phyloP scores from a whole-genome alignment of 345 rosid genomes.

The Gossypium arboreum region DNA sequence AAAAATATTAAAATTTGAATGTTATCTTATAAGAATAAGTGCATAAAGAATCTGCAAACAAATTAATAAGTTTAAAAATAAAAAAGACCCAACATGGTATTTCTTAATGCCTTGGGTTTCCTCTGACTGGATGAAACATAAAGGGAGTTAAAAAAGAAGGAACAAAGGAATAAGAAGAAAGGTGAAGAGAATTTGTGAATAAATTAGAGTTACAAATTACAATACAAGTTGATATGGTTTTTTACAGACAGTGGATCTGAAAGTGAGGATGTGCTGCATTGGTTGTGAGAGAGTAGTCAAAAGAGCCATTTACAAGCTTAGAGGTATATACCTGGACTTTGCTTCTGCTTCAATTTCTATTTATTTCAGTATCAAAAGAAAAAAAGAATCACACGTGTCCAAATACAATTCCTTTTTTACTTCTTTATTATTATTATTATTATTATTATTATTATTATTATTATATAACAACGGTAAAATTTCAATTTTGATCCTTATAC shows the following conservation, averaged over 20 bases:
- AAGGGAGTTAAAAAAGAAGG: slow-evolving; percentile 22
- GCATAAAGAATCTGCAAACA: slow-evolving; percentile 7
- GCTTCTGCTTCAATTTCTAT: too few species aligned
- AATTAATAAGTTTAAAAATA: not conserved
- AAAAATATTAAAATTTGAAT: too few species aligned
- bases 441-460: too few species aligned
- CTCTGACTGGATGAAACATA: slow-evolving; percentile 8
- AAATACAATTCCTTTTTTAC: too few species aligned
- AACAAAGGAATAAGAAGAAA: slow-evolving; percentile 28
- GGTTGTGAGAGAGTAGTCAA: slow-evolving; percentile 91
- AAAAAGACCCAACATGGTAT: slow-evolving; percentile 1
- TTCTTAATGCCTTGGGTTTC: slow-evolving; percentile 26
- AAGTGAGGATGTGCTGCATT: slow-evolving; percentile 91
- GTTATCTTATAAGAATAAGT: not conserved
- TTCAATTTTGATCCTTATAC: too few species aligned
- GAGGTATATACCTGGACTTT: slow-evolving; percentile 36
- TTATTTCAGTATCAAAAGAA: too few species aligned
- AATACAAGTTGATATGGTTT: not conserved
- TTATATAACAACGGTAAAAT: too few species aligned
- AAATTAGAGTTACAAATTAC: not conserved
- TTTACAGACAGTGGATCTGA: slow-evolving; percentile 87
- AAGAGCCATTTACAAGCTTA: slow-evolving; percentile 73
- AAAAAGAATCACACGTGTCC: too few species aligned
- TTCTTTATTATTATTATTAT: too few species aligned
- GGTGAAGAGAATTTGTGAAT: not conserved